phyloP scores from a whole-genome alignment of 805 yeast species.

The Brettanomyces anomalus region DNA sequence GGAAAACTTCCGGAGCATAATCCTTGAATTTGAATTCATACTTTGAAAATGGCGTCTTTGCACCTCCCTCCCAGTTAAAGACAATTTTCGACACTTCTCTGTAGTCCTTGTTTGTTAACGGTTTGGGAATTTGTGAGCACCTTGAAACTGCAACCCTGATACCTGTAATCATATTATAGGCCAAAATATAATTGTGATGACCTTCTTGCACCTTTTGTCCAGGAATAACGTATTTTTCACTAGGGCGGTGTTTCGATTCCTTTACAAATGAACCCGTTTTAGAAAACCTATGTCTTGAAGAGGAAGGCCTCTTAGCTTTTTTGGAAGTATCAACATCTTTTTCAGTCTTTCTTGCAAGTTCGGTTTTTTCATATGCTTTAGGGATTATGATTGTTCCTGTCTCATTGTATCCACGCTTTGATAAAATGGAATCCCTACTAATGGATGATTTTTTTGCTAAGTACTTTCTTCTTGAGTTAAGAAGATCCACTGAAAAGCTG shows the following conservation, averaged over 20 bases:
- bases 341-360: slow-evolving; percentile 5
- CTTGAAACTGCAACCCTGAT: slow-evolving; percentile 91
- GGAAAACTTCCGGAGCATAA: slow-evolving; percentile 88
- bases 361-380: slow-evolving; percentile 17
- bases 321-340: background rate
- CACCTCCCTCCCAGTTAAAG: slow-evolving; percentile 81
- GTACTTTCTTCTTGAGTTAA: background rate
- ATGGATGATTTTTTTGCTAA: background rate
- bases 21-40: slow-evolving; percentile 96
- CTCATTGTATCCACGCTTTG: slow-evolving; percentile 18
- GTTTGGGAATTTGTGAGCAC: slow-evolving; percentile 77
- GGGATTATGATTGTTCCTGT: slow-evolving; percentile 22
- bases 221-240: slow-evolving; percentile 21
- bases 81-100: slow-evolving; percentile 66
- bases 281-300: slow-evolving; percentile 11
- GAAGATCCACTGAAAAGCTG: background rate
- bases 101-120: slow-evolving; percentile 65
- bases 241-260: slow-evolving; percentile 14
- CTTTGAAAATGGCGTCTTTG: slow-evolving; percentile 84
- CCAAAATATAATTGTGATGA: slow-evolving; percentile 86
- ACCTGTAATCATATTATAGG: slow-evolving; percentile 96
- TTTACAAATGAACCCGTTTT: slow-evolving; percentile 17
- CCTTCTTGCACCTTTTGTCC: slow-evolving; percentile 50
- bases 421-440: slow-evolving; percentile 7
- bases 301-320: background rate